Conservation (phyloP, 805 yeast species). For the Wickerhamomyces pijperi region DNA sequence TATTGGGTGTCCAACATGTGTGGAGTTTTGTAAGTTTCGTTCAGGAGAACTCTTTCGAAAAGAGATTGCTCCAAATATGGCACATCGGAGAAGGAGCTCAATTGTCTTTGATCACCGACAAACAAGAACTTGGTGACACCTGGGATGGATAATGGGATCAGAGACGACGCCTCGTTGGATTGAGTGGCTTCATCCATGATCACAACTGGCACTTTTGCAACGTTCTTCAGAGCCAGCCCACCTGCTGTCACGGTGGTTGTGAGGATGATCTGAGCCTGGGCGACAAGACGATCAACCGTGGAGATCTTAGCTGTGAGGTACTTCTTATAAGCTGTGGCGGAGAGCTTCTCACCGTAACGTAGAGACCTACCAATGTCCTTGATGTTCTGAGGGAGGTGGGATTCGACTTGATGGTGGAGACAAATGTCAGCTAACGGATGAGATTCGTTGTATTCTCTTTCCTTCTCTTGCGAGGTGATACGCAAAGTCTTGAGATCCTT, state of each 20-base stretch:
- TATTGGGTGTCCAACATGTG: conserved; percentile 63
- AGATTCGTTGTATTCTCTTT: conserved; percentile 43
- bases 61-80: conserved; percentile 56
- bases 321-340: conserved; percentile 39
- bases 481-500: conserved; percentile 39
- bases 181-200: conserved; percentile 76
- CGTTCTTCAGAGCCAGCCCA: conserved; percentile 46
- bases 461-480: conserved; percentile 54
- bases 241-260: conserved; percentile 70
- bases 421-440: conserved; percentile 52
- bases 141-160: conserved; percentile 60
- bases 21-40: conserved; percentile 49
- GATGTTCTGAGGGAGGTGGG: conserved; percentile 33
- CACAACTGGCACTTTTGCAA: conserved; percentile 56
- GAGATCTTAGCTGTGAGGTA: conserved; percentile 31
- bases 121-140: conserved; percentile 58
- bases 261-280: conserved; percentile 59
- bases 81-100: conserved; percentile 60
- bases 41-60: conserved; percentile 54
- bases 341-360: conserved; percentile 30
- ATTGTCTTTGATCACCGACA: conserved; percentile 69
- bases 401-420: conserved; percentile 48
- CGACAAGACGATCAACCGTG: conserved; percentile 37
- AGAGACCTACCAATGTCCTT: conserved; percentile 33
- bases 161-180: conserved; percentile 60